These are phyloP conservation scores for Polyrhizophydium stewartii DNA, from an alignment of 371 early-diverging fungal genomes.

Conservation along the genomic window DNA sequence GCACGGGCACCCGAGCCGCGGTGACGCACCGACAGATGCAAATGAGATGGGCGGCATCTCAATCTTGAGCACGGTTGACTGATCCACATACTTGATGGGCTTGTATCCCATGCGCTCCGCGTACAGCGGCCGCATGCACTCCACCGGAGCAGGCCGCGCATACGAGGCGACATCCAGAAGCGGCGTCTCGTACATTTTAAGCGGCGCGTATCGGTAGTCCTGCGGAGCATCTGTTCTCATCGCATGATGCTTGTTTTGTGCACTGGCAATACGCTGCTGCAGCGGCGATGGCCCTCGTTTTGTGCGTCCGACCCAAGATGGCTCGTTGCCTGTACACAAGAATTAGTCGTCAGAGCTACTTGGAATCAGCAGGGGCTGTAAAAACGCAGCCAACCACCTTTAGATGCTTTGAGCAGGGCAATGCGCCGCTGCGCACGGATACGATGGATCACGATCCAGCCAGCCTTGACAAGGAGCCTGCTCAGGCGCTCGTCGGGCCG, in stretches of 20 bases:
- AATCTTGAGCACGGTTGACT: neutral
- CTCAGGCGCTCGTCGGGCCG: slow-evolving; percentile 3
- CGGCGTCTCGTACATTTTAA: slow-evolving; percentile 5
- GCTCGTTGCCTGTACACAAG: too few relatives aligned
- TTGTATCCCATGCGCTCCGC: slow-evolving; percentile 10
- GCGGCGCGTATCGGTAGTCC: slow-evolving; percentile 1
- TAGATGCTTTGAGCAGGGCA: neutral
- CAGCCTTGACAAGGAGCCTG: slow-evolving; percentile 2
- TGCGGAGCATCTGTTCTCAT: neutral
- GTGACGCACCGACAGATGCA: too few relatives aligned
- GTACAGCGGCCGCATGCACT: neutral
- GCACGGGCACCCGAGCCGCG: too few relatives aligned
- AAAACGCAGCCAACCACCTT: too few relatives aligned
- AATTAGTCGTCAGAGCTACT: too few relatives aligned
- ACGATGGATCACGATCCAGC: slow-evolving; percentile 3
- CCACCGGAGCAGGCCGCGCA: neutral
- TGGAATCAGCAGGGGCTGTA: too few relatives aligned
- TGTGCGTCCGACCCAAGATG: too few relatives aligned
- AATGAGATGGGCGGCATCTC: slow-evolving; percentile 2
- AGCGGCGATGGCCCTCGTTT: too few relatives aligned
- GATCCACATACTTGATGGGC: neutral
- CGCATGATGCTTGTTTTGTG: too few relatives aligned
- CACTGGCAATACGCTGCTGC: too few relatives aligned
- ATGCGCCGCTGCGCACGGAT: slow-evolving; percentile 1
- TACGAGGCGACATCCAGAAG: neutral